Conservation (phyloP, 768 basidiomycete species). For the Suillus weaverae region DNA sequence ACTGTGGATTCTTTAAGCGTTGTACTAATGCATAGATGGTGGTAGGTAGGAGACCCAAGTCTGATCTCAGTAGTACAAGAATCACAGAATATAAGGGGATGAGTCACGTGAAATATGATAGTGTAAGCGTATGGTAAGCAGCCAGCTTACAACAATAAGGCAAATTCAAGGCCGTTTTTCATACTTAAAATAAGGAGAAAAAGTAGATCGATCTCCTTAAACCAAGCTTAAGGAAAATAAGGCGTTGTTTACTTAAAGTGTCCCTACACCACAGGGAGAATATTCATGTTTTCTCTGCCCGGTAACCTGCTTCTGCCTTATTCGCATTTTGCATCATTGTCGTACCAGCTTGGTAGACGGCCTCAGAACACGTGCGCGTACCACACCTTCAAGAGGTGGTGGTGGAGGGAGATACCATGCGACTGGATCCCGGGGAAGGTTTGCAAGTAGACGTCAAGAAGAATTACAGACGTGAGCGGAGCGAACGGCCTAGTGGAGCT, state of each 20-base stretch:
- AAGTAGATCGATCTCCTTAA: no score
- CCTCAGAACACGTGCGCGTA: constrained; percentile 49
- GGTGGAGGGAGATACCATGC: constrained; percentile 49
- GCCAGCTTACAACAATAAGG: neutral
- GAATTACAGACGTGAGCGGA: constrained; percentile 74
- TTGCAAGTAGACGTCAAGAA: constrained; percentile 78
- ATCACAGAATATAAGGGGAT: neutral
- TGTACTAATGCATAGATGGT: neutral
- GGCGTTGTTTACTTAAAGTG: no score
- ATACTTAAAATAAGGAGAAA: no score
- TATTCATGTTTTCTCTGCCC: constrained; percentile 76
- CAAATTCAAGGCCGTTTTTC: no score
- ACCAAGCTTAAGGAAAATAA: no score
- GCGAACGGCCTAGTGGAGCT: constrained; percentile 79
- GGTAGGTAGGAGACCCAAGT: neutral
- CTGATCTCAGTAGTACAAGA: neutral
- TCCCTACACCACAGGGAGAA: constrained; percentile 45
- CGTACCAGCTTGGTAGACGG: constrained; percentile 76
- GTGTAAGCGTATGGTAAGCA: neutral
- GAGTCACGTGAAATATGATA: neutral
- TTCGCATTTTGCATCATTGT: constrained; percentile 86
- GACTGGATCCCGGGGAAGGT: constrained; percentile 54
- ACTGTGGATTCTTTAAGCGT: neutral
- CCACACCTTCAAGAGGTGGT: neutral
- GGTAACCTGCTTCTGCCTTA: constrained; percentile 87